phyloP scores from a whole-genome alignment of 140 eudicot species.

The Senecio squalidus region DNA sequence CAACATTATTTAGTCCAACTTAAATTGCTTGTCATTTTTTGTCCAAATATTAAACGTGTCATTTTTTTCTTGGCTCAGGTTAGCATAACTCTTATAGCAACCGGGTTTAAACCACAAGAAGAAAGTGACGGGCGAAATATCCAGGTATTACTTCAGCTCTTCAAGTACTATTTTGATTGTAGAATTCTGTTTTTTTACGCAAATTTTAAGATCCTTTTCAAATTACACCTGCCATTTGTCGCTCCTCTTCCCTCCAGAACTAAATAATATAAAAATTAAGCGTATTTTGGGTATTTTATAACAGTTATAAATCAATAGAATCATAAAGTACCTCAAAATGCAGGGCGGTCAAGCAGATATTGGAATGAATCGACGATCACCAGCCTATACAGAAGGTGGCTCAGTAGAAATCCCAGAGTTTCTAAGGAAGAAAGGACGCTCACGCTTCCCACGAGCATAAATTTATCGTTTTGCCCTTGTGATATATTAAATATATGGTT shows the following conservation, averaged over 20 bases:
- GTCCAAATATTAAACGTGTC: not conserved
- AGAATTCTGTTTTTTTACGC: too few relatives aligned
- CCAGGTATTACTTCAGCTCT: conserved; percentile 21
- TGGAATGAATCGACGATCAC: conserved; percentile 33
- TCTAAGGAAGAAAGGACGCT: conserved; percentile 83
- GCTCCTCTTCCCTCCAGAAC: not conserved
- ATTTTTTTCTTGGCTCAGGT: conserved; percentile 39
- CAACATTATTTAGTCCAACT: too few relatives aligned
- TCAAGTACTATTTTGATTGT: conserved; percentile 1
- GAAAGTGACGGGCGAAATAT: conserved; percentile 53
- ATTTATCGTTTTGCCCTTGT: conserved; percentile 30
- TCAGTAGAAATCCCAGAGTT: conserved; percentile 81
- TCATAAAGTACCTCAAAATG: conserved; percentile 10
- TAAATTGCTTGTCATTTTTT: too few relatives aligned
- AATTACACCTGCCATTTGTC: not conserved
- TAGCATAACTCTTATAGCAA: conserved; percentile 89
- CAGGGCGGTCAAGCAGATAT: conserved; percentile 27
- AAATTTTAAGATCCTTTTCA: not conserved
- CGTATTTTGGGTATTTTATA: not conserved
- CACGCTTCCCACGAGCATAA: conserved; percentile 88
- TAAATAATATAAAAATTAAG: not conserved
- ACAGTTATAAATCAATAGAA: not conserved
- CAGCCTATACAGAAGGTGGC: conserved; percentile 32
- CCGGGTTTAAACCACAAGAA: conserved; percentile 91
- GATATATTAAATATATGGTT: conserved; percentile 27